Base-by-base conservation (phyloP, 495 filamentous ascomycete species). In the Talaromyces adpressus region DNA sequence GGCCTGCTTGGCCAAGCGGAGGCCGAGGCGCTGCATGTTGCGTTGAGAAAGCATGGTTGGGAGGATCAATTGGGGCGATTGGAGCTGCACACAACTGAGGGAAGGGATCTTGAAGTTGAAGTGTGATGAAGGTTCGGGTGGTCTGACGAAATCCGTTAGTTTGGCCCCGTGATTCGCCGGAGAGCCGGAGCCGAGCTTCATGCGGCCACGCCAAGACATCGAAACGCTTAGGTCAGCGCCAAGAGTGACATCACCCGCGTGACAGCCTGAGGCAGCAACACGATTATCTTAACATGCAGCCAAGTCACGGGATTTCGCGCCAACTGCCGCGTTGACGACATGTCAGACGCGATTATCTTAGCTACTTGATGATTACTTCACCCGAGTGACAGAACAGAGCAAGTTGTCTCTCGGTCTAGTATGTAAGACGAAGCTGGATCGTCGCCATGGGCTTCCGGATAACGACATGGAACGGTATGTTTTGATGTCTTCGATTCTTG, bases 401-500 rank as follows among this genome's bases (percentile, higher is more conserved):
- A 53, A 18, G 18, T 2, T 4, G 1, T 53, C n/a, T 23, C 0
- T 18, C 53, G 53, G 9, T 16, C 9, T 12, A 58, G 56, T 11
- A 47, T 61, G 58, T 61, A 20, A 49, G 34, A 29, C 39, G 11
- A 49, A 52, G 18, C 11, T 16, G 27, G 16, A 32, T 30, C 53
- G 27, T 59, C 67, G 69, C 68, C 34, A 92, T 92, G 90, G 86
- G 83, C 63, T 79, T 93, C 65, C 85, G 90, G 62, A 90, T 93
- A 65, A 93, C 89, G n/a, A 91, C 90, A 51, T 93, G 92, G 92
- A 96, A 96, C 77, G 89, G 89, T 91, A 73, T 68, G 83, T 67
- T 61, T 22, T 25, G 12, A 59, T 18, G 6, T 61, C 7, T 34
- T 47, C n/a, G 8, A 14, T 56, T 12, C 32, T 47, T 11, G 16